Conservation (phyloP, 176 grass and related monocot genomes). For the Metroxylon sagu region DNA sequence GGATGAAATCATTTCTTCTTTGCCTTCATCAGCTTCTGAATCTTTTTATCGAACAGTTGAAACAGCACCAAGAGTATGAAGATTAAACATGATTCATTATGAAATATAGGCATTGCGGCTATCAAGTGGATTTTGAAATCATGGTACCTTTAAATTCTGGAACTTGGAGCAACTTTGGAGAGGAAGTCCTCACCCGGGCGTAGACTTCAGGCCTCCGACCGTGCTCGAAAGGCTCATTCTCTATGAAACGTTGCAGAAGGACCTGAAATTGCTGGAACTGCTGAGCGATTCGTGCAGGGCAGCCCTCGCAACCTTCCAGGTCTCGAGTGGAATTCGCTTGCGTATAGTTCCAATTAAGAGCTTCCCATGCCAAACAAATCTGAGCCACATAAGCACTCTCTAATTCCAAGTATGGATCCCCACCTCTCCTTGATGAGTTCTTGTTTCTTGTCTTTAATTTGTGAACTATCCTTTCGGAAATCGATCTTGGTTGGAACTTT, state of each 20-base stretch:
- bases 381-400: slow-evolving; percentile 86
- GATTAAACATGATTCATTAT: too few species aligned
- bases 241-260: slow-evolving; percentile 78
- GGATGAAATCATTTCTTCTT: slow-evolving; percentile 71
- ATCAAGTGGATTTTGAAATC: too few species aligned
- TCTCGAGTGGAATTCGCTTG: slow-evolving; percentile 23
- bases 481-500: slow-evolving; percentile 59
- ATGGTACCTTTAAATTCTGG: slow-evolving; percentile 68
- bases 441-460: slow-evolving; percentile 40
- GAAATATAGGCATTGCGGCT: too few species aligned
- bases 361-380: slow-evolving; percentile 88
- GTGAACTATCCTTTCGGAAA: slow-evolving; percentile 61
- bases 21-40: slow-evolving; percentile 25
- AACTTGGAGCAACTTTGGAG: slow-evolving; percentile 73
- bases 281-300: slow-evolving; percentile 60
- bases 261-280: slow-evolving; percentile 97
- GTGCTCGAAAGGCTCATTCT: slow-evolving; percentile 72
- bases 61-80: too few species aligned
- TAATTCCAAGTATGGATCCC: slow-evolving; percentile 65
- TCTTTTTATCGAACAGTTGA: too few species aligned
- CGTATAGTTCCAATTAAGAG: slow-evolving; percentile 71
- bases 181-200: slow-evolving; percentile 59
- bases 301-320: slow-evolving; percentile 32
- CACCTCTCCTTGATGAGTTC: slow-evolving; percentile 19
- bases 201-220: slow-evolving; percentile 65